Percentiles rank a stretch among this genome's conserved stretches.
Evolutionary conservation across 805 yeast species (phyloP).

Genomic region (Komagataella ulmi): DNA sequence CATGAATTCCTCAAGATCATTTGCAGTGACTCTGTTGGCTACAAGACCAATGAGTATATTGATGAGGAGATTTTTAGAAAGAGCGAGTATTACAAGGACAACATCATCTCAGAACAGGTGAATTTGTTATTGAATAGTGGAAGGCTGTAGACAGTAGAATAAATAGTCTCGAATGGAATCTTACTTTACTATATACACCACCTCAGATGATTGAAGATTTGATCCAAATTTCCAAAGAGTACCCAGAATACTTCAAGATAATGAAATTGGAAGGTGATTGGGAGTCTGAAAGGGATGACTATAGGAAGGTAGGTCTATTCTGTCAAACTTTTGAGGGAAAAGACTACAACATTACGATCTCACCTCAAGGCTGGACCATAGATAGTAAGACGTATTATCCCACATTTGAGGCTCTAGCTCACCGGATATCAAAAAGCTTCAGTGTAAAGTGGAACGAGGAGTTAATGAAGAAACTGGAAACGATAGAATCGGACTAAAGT

Average conservation of each 20-base stretch:
- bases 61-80: constrained; percentile 85
- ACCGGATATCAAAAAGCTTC: not conserved
- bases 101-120: constrained; percentile 64
- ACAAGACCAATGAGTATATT: constrained; percentile 16
- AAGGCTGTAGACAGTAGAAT: constrained; percentile 18
- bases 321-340: constrained; percentile 8
- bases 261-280: not conserved
- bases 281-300: not conserved
- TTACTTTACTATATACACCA: not conserved
- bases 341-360: constrained; percentile 1
- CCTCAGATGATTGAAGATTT: not conserved
- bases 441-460: not conserved
- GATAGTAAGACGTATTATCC: constrained; percentile 7
- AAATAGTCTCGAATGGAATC: constrained; percentile 5
- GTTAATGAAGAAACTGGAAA: not conserved
- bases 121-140: constrained; percentile 57
- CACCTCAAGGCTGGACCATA: not conserved
- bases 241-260: not conserved
- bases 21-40: constrained; percentile 50
- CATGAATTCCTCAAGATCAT: constrained; percentile 75
- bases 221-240: not conserved
- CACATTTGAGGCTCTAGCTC: constrained; percentile 16
- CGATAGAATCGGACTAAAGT: not conserved
- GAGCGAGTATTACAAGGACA: constrained; percentile 71
- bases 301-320: not conserved